Evolutionary conservation across 306 rosid species (phyloP), one percentile per base, ranked within the genome.

Genomic region (Trifolium pratense): DNA sequence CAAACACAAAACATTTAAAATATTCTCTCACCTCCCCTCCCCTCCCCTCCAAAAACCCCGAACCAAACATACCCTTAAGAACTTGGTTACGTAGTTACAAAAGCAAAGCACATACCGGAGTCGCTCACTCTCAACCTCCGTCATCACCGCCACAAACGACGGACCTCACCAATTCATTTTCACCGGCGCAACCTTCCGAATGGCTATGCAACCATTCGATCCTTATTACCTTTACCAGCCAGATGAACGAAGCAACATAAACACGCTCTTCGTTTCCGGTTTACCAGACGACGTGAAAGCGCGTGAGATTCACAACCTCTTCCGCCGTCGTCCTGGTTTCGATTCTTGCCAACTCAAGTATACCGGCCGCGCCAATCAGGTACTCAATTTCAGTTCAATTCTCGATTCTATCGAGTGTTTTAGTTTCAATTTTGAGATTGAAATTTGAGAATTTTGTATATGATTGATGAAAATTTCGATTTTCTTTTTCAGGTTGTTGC

Each of bases 261-360:
- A 91, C 80, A 91, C 98, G 18, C 96, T 94, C 66, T 94, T 94
- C 85, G 88, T 94, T 65, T 94, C 98, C 4, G 98, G 98, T 32
- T 92, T 94, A 75, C 98, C 98, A 1, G 98, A 91, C 86, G 98
- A 94, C 78, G 84, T 94, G 20, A 91, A 85, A 87, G 88, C 97
- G 72, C 98, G 97, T 70, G 98, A 94, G 82, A 94, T 94, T 66
- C 96, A 94, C 82, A 94, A 94, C 88, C 98, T 94, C 68, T 94
- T 94, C 77, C 96, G 98, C 71, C 94, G 98, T 4, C 90, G 96
- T 2, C 96, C 91, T 0, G 98, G 98, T 37, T 91, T 94, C 83
- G 96, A 91, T 69, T 85, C 89, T 42, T 94, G 96, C 86, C 98
- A 94, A 84, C 98, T 94, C 85, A 91, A 94, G 91, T 94, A 93